A percentile compares a stretch with the other conserved stretches of the same genome.
phyloP scores from a whole-genome alignment of 108 stramenopile genomes.

The Poteriospumella lacustris region DNA sequence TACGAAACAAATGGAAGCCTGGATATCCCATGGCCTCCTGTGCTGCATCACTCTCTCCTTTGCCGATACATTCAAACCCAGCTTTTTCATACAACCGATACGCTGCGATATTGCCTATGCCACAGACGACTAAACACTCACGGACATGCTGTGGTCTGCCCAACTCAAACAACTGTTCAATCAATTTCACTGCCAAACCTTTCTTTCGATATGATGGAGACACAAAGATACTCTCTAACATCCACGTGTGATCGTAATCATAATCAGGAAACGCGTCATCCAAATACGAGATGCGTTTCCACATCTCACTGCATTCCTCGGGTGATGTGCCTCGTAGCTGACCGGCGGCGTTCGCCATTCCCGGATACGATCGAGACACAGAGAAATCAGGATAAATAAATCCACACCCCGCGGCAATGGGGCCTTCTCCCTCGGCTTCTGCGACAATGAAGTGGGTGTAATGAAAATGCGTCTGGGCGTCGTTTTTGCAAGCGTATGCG shows the following conservation, averaged over 20 bases:
- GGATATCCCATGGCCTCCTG: not conserved
- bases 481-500: not conserved
- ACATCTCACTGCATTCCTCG: not conserved
- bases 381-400: not conserved
- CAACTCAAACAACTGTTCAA: not conserved
- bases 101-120: not conserved
- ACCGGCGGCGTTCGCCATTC: not conserved
- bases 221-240: not conserved
- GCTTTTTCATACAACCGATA: not conserved
- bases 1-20: not conserved
- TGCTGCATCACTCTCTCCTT: not conserved
- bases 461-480: not conserved
- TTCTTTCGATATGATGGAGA: not conserved
- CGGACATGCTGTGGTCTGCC: not conserved
- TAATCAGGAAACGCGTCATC: not conserved
- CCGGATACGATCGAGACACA: not conserved
- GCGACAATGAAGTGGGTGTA: not conserved
- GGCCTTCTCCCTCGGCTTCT: not conserved
- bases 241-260: not conserved
- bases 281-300: not conserved
- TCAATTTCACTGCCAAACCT: not conserved
- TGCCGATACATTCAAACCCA: not conserved
- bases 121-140: not conserved
- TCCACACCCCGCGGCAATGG: not conserved
- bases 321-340: not conserved